phyloP scores from a whole-genome alignment of 768 basidiomycete species.

The Infundibulicybe gibba region DNA sequence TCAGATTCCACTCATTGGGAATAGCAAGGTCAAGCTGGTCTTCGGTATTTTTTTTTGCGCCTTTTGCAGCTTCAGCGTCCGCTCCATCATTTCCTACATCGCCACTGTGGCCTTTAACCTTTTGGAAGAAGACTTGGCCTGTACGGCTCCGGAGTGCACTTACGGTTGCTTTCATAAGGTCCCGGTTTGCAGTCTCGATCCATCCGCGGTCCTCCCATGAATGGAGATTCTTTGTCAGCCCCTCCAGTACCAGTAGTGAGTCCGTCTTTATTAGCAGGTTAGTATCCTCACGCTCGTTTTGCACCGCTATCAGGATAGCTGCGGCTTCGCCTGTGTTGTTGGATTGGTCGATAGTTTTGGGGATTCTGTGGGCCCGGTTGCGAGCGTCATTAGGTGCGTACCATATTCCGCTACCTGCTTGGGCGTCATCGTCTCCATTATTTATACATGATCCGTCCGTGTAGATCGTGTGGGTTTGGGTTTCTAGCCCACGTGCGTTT shows the following conservation, averaged over 20 bases:
- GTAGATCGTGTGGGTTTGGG: neutral
- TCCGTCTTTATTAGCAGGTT: constrained; percentile 7
- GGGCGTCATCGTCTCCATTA: neutral
- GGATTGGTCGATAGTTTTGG: neutral
- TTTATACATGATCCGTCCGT: constrained; percentile 8
- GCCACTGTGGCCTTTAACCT: too few species aligned
- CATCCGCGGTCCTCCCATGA: constrained; percentile 10
- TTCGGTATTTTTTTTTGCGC: neutral
- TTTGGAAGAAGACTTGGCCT: too few species aligned
- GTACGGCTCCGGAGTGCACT: neutral
- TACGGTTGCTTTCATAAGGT: neutral
- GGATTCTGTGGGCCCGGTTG: constrained; percentile 11
- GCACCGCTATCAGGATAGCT: constrained; percentile 9
- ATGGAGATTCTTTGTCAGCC: constrained; percentile 2
- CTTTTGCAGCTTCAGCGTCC: too few species aligned
- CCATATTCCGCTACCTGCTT: constrained; percentile 14
- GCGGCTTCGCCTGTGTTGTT: constrained; percentile 15
- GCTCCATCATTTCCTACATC: constrained; percentile 12
- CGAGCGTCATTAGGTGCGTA: neutral
- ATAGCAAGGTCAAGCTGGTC: too few species aligned
- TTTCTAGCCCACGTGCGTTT: neutral
- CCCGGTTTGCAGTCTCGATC: neutral
- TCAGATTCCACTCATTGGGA: too few species aligned
- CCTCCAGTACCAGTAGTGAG: constrained; percentile 12
- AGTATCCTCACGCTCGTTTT: neutral